Percentiles rank a stretch among this genome's conserved stretches.
These are phyloP conservation scores for Boletus subcaerulescens DNA, from an alignment of 768 basidiomycete genomes.

Conservation along the genomic window DNA sequence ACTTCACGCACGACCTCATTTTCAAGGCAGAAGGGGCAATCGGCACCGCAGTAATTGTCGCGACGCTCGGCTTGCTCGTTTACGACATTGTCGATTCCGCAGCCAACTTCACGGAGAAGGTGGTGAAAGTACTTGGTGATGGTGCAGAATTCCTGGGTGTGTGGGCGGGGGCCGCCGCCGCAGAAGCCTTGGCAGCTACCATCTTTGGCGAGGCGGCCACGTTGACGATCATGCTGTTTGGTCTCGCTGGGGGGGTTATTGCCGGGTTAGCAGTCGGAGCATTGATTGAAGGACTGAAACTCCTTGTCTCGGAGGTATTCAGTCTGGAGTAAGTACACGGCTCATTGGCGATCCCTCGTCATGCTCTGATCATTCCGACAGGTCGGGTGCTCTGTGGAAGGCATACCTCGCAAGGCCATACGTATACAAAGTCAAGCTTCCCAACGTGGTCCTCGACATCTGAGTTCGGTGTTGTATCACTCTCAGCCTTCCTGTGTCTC, in stretches of 20 bases:
- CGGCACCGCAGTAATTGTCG: background rate
- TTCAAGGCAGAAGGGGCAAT: background rate
- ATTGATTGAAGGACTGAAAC: background rate
- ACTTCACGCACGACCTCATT: background rate
- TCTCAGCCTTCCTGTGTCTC: no score
- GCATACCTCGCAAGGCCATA: background rate
- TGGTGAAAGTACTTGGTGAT: background rate
- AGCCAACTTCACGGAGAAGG: background rate
- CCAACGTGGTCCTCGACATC: background rate
- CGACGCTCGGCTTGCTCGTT: background rate
- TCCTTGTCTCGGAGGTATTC: background rate
- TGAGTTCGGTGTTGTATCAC: no score
- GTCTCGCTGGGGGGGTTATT: background rate
- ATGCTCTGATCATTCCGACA: background rate
- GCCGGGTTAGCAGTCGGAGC: background rate
- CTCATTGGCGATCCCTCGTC: background rate
- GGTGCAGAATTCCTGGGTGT: background rate
- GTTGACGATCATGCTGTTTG: background rate
- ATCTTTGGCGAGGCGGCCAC: background rate
- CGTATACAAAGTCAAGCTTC: slow-evolving; percentile 1
- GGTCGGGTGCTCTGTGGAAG: background rate
- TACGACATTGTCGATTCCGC: background rate
- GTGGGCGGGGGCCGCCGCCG: background rate
- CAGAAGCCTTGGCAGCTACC: no score
- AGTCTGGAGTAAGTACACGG: background rate